phyloP scores from a whole-genome alignment of 495 filamentous ascomycete genomes.

The Tuber indicum region DNA sequence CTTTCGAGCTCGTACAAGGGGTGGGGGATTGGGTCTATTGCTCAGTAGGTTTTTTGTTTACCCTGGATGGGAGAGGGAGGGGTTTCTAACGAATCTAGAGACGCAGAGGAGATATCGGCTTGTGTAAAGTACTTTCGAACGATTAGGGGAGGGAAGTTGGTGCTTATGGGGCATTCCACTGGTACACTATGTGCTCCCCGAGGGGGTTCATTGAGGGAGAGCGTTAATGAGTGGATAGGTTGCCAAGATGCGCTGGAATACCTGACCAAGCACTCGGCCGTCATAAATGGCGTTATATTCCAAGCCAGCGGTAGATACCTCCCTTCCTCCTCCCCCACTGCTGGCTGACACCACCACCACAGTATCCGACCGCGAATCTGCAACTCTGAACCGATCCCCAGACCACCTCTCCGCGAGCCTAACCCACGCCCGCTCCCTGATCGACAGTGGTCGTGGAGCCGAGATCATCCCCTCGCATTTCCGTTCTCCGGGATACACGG shows the following conservation, averaged over 20 bases:
- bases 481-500: not conserved
- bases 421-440: not conserved
- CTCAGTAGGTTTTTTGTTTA: conserved; percentile 44
- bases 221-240: conserved; percentile 48
- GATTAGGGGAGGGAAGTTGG: conserved; percentile 45
- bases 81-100: conserved; percentile 42
- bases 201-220: not conserved
- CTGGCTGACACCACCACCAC: not conserved
- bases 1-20: conserved; percentile 61
- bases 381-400: not conserved
- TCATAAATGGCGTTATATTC: conserved; percentile 12
- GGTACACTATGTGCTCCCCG: conserved; percentile 8
- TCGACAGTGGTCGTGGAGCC: not conserved
- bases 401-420: not conserved
- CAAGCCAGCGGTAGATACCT: conserved; percentile 49
- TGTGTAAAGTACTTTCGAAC: conserved; percentile 70
- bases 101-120: conserved; percentile 65
- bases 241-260: conserved; percentile 85
- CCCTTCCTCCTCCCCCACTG: not conserved
- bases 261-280: conserved; percentile 45
- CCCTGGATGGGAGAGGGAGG: not conserved
- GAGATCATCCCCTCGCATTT: conserved; percentile 1
- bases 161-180: conserved; percentile 80
- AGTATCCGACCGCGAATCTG: not conserved
- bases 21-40: conserved; percentile 59